Base-by-base conservation (phyloP, 1,139 yeast genomes). In the Schwanniomyces etchellsii region DNA sequence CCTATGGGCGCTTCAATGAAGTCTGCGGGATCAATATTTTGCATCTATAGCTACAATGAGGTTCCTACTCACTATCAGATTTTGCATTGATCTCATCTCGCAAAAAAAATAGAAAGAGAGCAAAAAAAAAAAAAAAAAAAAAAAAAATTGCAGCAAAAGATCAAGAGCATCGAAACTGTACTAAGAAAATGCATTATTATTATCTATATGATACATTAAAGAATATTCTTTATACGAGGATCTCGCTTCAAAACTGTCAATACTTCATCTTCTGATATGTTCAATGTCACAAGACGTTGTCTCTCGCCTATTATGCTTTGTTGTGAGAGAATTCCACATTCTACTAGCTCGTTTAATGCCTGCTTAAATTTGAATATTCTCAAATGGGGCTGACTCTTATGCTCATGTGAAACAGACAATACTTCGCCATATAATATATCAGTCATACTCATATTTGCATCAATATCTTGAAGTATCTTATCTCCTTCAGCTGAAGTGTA, bases 231-330 rank as follows among this genome's bases (percentile, higher is more conserved):
- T 5, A 57, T 42, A 15, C 48, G 64, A 4, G 49, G 43, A 44
- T 83, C 93, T 33, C 68, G 68, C 37, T 70, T 72, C 33, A 84
- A 64, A 14, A 77, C 82, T 24, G 66, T 62, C 18, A 67, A 50
- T 4, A 85, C 67, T 39, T 83, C 95, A 35, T 80, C 93, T 32
- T 76, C 80, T 3, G 89, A 74, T 2, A 85, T 64, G 42, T 75
- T 76, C 33, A 91, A 57, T 32, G 82, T 73, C 2, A 89, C 60
- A 36, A 74, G 55, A 20, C 78, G 68, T 35, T 75, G 60, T 34
- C 95, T 64, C 45, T 85, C 94, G 20, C 88, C 80, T 31, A 71
- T 70, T 35, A 74, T 62, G 33, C 71, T 71, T 47, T 84, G 94
- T 44, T 76, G 79, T 3, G 75, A 62, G 3, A 91, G 44, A 12